Evolutionary conservation across 352 stramenopile species (phyloP), one percentile per base, ranked within the genome.

Genomic region (Phytophthora rubi): DNA sequence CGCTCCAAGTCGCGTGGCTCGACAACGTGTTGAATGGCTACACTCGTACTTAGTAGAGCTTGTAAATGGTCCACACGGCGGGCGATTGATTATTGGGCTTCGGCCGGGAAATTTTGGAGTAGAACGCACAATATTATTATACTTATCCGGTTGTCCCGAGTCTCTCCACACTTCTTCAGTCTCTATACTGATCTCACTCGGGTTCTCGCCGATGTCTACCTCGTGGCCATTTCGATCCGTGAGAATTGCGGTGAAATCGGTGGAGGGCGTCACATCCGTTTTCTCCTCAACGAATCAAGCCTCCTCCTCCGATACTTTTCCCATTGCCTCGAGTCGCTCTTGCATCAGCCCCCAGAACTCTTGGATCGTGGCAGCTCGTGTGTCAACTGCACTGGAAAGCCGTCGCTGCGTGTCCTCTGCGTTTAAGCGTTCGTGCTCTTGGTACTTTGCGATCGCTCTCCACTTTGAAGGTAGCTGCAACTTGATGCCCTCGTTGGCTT

Each of bases 381-480:
- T 53, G 6, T 51, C 33, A 26, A 71, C 42, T 18, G 58, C 49
- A 30, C 51, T 55, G n/a, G 6, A 30, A 10, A 75, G 47, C 13
- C 30, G 33, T 8, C 35, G 68, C 8, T 70, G 58, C 21, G 66
- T 18, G 2, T 37, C 44, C 47, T 75, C 68, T 6, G 61, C 51
- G 8, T 47, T 8, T 28, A 62, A 23, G 32, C 61, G 61, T 6
- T 37, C 42, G n/a, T 67, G 35, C 13, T 57, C 30, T 13, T 59
- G 42, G 13, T 47, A 35, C 5, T 59, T 26, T 13, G 65, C 59
- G 23, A 73, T 28, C 4, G 39, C 28, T 8, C 59, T 64, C 65
- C 65, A 73, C 18, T 35, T 37, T 8, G 35, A 21, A 42, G 37
- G 21, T 47, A 37, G 1, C 23, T 48, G 12, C 12, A 28, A 23